Evolutionary conservation across 164 flowering plant genomes (phyloP).

Genomic region (Pachysandra terminalis): DNA sequence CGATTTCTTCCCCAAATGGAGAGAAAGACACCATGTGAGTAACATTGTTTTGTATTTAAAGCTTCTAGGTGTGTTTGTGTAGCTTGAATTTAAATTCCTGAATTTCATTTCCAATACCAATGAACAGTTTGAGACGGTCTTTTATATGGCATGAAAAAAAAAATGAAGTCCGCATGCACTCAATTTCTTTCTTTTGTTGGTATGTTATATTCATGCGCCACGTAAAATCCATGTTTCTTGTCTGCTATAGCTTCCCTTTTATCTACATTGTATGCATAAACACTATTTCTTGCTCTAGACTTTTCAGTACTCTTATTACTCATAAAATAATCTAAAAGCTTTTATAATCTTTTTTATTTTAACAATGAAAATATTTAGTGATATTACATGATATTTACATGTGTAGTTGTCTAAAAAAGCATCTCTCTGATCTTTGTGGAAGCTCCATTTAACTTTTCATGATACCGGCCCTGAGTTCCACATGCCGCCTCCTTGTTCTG

Average conservation of each 20-base stretch:
- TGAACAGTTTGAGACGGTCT: too few relatives aligned
- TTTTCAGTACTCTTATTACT: too few relatives aligned
- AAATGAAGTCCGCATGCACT: not conserved
- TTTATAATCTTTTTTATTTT: too few relatives aligned
- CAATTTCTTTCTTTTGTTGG: not conserved
- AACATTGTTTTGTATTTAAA: slow-evolving; percentile 6
- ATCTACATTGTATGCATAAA: too few relatives aligned
- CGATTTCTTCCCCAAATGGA: slow-evolving; percentile 92
- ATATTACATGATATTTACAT: not conserved
- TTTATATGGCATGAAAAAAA: not conserved
- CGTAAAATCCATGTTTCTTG: too few relatives aligned
- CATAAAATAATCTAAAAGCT: not conserved
- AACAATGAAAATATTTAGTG: too few relatives aligned
- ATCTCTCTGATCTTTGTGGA: slow-evolving; percentile 22
- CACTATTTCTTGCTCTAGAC: too few relatives aligned
- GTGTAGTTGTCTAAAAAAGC: slow-evolving; percentile 12
- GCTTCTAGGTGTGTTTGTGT: not conserved
- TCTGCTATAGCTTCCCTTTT: too few relatives aligned
- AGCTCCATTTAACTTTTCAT: slow-evolving; percentile 74
- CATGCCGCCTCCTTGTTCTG: slow-evolving; percentile 89
- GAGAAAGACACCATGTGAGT: slow-evolving; percentile 94
- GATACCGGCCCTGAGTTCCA: slow-evolving; percentile 60
- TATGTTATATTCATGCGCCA: too few relatives aligned
- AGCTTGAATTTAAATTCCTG: too few relatives aligned
- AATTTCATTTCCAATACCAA: not conserved